Conservation (phyloP, 129 eudicot genomes). For the Lonicera japonica region DNA sequence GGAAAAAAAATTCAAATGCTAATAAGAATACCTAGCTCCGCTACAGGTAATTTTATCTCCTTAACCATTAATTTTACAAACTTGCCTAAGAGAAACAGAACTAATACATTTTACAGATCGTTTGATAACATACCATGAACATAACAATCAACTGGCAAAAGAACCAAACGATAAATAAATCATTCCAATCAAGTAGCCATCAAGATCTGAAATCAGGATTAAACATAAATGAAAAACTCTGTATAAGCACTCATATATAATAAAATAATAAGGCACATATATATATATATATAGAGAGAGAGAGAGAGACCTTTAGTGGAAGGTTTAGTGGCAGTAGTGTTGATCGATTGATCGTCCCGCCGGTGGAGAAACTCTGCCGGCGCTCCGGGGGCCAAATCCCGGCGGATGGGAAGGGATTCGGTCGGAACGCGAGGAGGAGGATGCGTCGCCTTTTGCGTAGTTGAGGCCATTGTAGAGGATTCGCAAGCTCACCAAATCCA, state of each 20-base stretch:
- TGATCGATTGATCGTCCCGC: slow-evolving; percentile 36
- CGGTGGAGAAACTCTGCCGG: slow-evolving; percentile 28
- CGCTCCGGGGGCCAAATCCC: slow-evolving; percentile 29
- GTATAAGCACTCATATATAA: too few species aligned
- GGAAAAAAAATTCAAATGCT: too few species aligned
- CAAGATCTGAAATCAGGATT: slow-evolving; percentile 21
- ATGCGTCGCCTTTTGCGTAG: slow-evolving; percentile 83
- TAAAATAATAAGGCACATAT: background rate
- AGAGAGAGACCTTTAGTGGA: slow-evolving; percentile 45
- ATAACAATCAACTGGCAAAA: background rate
- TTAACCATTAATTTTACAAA: too few species aligned
- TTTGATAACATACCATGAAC: too few species aligned
- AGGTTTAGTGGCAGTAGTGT: slow-evolving; percentile 29
- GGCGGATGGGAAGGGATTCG: slow-evolving; percentile 17
- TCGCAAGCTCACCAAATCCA: slow-evolving; percentile 76
- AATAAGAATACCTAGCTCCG: too few species aligned
- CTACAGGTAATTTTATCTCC: too few species aligned
- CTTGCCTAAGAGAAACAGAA: too few species aligned
- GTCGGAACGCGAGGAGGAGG: slow-evolving; percentile 17
- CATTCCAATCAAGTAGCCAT: too few species aligned
- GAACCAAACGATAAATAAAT: background rate
- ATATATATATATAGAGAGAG: slow-evolving; percentile 1
- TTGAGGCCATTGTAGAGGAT: slow-evolving; percentile 93
- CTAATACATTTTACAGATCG: too few species aligned
- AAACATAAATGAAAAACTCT: slow-evolving; percentile 9